phyloP scores from a whole-genome alignment of 495 filamentous ascomycete species.

The Elasticomyces elasticus region DNA sequence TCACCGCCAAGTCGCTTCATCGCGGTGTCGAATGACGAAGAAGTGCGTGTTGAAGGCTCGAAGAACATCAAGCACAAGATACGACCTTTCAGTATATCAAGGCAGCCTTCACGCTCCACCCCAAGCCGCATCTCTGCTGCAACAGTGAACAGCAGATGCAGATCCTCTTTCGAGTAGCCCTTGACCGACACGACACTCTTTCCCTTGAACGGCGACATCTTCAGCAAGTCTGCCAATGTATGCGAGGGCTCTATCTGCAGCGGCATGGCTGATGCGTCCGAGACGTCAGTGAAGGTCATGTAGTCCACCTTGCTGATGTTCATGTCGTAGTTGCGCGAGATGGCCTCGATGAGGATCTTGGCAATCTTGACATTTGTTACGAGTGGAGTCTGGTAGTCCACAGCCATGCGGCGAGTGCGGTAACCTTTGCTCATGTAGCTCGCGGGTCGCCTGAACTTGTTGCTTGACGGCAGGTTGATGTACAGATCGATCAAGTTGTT shows the following conservation, averaged over 20 bases:
- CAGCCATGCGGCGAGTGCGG: constrained; percentile 89
- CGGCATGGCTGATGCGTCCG: constrained; percentile 6
- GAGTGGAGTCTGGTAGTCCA: constrained; percentile 94
- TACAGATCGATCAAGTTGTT: constrained; percentile 97
- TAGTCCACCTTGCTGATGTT: constrained; percentile 74
- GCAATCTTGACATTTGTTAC: constrained; percentile 99
- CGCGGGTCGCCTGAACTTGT: constrained; percentile 86
- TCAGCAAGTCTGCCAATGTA: constrained; percentile 58
- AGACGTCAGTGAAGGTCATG: constrained; percentile 50
- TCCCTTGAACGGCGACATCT: constrained; percentile 72
- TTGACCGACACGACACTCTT: constrained; percentile 81
- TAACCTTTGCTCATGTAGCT: constrained; percentile 99
- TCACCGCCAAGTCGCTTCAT: constrained; percentile 94
- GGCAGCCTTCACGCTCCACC: constrained; percentile 78
- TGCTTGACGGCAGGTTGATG: constrained; percentile 97
- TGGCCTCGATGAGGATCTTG: constrained; percentile 90
- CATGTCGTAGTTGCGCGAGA: constrained; percentile 76
- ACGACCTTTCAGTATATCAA: constrained; percentile 76
- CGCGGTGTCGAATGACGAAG: constrained; percentile 89
- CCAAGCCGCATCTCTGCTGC: constrained; percentile 93
- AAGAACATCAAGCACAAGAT: constrained; percentile 90
- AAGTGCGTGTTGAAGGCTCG: constrained; percentile 93
- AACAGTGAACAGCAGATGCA: constrained; percentile 89
- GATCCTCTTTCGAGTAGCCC: constrained; percentile 73
- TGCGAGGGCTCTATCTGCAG: constrained; percentile 32